These are phyloP conservation scores for Puccinia polysora DNA, from an alignment of 1,284 basidiomycete species.

Conservation along the genomic window DNA sequence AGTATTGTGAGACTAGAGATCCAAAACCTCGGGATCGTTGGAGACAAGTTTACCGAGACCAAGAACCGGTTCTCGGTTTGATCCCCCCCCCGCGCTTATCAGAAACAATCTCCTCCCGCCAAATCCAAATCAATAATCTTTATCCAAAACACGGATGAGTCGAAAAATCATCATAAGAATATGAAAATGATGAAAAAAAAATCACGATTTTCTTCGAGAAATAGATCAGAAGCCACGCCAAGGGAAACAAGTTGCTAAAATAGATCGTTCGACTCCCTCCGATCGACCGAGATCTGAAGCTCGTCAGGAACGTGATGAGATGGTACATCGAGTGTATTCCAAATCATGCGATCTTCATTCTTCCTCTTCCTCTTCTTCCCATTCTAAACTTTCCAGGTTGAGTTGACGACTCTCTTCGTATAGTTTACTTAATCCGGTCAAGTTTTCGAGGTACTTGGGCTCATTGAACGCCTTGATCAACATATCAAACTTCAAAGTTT, in stretches of 20 bases:
- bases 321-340: neutral
- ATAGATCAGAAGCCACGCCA: too few species aligned
- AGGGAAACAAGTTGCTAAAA: too few species aligned
- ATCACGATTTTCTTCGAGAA: too few species aligned
- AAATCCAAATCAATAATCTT: too few species aligned
- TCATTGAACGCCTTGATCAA: slow-evolving; percentile 79
- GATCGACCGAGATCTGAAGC: slow-evolving; percentile 21
- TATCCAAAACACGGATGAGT: too few species aligned
- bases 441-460: slow-evolving; percentile 67
- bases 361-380: slow-evolving; percentile 43
- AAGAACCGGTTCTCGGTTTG: too few species aligned
- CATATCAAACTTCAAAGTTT: slow-evolving; percentile 70
- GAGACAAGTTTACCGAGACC: too few species aligned
- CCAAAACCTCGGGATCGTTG: too few species aligned
- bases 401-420: slow-evolving; percentile 63
- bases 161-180: too few species aligned
- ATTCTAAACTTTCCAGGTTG: slow-evolving; percentile 39
- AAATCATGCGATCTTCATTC: neutral
- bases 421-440: slow-evolving; percentile 80
- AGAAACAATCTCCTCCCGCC: too few species aligned
- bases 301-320: slow-evolving; percentile 1
- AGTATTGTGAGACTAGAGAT: neutral
- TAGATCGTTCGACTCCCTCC: neutral
- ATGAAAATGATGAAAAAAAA: too few species aligned
- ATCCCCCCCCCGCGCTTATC: too few species aligned